Percentiles rank a stretch among this genome's conserved stretches.
These are phyloP conservation scores for Coniferiporia sulphurascens DNA, from an alignment of 1,284 basidiomycete genomes.

Conservation along the genomic window DNA sequence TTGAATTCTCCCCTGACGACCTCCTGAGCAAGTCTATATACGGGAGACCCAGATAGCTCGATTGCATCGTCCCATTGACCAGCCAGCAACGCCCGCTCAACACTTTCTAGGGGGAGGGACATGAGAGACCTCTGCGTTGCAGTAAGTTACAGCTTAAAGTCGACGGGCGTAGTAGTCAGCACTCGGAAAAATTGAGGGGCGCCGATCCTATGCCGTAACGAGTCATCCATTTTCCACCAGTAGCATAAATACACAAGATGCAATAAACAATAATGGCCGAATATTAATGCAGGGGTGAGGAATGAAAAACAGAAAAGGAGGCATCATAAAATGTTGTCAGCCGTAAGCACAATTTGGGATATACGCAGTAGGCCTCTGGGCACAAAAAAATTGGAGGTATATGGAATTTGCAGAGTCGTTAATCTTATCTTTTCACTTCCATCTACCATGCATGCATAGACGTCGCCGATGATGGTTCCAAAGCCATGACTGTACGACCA, in stretches of 20 bases:
- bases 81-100: conserved; percentile 12
- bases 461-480: conserved; percentile 3
- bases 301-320: too few relatives aligned
- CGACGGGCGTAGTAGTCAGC: not conserved
- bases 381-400: not conserved
- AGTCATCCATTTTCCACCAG: too few relatives aligned
- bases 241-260: too few relatives aligned
- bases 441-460: conserved; percentile 3
- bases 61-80: conserved; percentile 9
- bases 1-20: conserved; percentile 14
- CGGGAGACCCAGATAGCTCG: not conserved
- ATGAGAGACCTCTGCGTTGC: not conserved
- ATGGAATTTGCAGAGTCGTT: too few relatives aligned
- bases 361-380: too few relatives aligned
- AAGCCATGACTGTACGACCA: conserved; percentile 25
- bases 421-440: too few relatives aligned
- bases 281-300: too few relatives aligned
- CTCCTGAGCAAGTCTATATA: conserved; percentile 5
- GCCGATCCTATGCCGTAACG: not conserved
- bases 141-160: not conserved
- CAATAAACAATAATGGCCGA: too few relatives aligned
- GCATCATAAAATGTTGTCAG: too few relatives aligned
- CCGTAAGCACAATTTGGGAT: too few relatives aligned
- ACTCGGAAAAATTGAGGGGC: not conserved
- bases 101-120: conserved; percentile 5